A percentile compares a stretch with the other conserved stretches of the same genome.
Conservation (phyloP, 148 eudicot species). For the Salicornia ramosissima region DNA sequence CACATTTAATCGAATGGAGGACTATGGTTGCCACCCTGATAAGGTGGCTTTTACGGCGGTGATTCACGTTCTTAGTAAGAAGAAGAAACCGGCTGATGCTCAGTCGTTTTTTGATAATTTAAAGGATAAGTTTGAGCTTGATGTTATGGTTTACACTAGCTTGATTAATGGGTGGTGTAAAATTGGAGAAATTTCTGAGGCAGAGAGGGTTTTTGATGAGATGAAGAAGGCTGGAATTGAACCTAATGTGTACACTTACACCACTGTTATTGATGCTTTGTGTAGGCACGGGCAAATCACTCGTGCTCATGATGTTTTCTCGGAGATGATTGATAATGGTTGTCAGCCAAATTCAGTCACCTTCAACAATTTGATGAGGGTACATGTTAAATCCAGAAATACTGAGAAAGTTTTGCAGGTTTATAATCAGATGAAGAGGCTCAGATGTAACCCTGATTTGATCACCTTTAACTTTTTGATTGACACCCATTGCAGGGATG, state of each 20-base stretch:
- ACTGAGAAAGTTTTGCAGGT: slow-evolving; percentile 81
- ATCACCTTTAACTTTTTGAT: slow-evolving; percentile 73
- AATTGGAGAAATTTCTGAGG: slow-evolving; percentile 59
- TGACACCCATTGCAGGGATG: slow-evolving; percentile 74
- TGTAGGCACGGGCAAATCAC: slow-evolving; percentile 75
- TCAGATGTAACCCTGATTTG: slow-evolving; percentile 57
- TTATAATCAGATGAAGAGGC: slow-evolving; percentile 78
- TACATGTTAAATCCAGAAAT: slow-evolving; percentile 69
- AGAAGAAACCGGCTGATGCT: slow-evolving; percentile 62
- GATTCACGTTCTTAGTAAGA: slow-evolving; percentile 57
- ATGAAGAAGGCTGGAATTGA: slow-evolving; percentile 68
- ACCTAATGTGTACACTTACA: slow-evolving; percentile 83
- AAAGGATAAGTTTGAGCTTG: slow-evolving; percentile 54
- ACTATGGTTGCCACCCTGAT: slow-evolving; percentile 65
- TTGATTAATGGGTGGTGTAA: slow-evolving; percentile 86
- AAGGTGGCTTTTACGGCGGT: slow-evolving; percentile 43
- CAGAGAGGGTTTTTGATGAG: slow-evolving; percentile 70
- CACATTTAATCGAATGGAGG: slow-evolving; percentile 79
- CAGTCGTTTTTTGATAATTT: slow-evolving; percentile 70
- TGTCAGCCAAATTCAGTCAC: slow-evolving; percentile 67
- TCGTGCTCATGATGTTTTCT: slow-evolving; percentile 84
- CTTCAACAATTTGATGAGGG: slow-evolving; percentile 82
- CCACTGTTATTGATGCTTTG: slow-evolving; percentile 68
- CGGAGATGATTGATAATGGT: slow-evolving; percentile 82
- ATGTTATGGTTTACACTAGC: slow-evolving; percentile 70